Percentiles rank a stretch among this genome's conserved stretches.
These are phyloP conservation scores for Hypoxylon fragiforme DNA, from an alignment of 495 filamentous ascomycete species.

Conservation along the genomic window DNA sequence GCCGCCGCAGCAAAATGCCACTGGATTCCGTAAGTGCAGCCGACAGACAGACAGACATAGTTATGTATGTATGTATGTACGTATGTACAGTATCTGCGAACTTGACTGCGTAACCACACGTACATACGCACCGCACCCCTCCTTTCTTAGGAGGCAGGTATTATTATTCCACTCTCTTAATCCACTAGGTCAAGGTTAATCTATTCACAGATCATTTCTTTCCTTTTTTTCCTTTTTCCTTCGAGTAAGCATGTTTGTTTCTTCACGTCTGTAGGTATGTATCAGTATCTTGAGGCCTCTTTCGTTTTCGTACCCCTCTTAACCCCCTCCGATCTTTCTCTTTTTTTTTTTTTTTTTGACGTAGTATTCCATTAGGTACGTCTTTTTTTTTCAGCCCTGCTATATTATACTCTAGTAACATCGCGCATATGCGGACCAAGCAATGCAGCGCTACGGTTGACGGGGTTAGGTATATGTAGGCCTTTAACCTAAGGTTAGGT, in stretches of 20 bases:
- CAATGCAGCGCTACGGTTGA: conserved; percentile 4
- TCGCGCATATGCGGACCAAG: conserved; percentile 14
- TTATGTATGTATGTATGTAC: too few species aligned
- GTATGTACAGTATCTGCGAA: too few species aligned
- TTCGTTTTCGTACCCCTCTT: background rate
- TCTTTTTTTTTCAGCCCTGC: conserved; percentile 18
- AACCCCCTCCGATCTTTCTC: background rate
- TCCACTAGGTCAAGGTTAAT: too few species aligned
- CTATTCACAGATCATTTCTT: background rate
- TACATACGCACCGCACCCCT: too few species aligned
- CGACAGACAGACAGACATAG: too few species aligned
- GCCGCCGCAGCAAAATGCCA: conserved; percentile 18
- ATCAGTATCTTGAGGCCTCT: background rate
- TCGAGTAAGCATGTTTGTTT: background rate
- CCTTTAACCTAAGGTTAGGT: background rate
- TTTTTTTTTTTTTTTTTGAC: background rate
- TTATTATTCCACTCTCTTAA: background rate
- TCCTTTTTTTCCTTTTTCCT: background rate
- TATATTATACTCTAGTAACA: conserved; percentile 8
- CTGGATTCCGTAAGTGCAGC: conserved; percentile 26
- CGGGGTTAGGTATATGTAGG: too few species aligned
- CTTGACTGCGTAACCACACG: conserved; percentile 23
- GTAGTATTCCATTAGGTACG: too few species aligned
- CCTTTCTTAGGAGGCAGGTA: too few species aligned
- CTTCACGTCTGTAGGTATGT: background rate